Conservation (phyloP, 2,329 filamentous ascomycete genomes). For the Emmonsiellopsis sp. region DNA sequence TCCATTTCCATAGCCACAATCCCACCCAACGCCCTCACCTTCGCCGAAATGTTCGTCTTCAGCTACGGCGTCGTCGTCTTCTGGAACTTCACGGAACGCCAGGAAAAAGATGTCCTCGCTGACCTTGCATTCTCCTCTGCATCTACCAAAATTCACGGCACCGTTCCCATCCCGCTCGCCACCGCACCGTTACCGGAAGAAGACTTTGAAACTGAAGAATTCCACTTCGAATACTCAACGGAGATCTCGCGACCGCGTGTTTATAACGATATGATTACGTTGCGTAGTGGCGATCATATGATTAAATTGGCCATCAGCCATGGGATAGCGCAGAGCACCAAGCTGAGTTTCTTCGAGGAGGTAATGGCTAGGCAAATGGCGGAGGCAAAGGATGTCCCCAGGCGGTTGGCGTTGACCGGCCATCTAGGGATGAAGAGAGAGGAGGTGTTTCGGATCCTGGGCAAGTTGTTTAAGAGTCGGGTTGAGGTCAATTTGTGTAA, state of each 20-base stretch:
- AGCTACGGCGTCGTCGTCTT: slow-evolving; percentile 96
- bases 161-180: slow-evolving; percentile 51
- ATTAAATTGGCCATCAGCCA: slow-evolving; percentile 97
- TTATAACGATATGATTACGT: slow-evolving; percentile 98
- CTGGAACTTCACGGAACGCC: slow-evolving; percentile 95
- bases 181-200: slow-evolving; percentile 72
- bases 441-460: slow-evolving; percentile 87
- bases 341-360: slow-evolving; percentile 92
- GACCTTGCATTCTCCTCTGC: slow-evolving; percentile 74
- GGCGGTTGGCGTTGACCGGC: slow-evolving; percentile 77
- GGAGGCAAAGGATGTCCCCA: slow-evolving; percentile 85
- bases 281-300: slow-evolving; percentile 94
- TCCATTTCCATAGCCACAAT: slow-evolving; percentile 27
- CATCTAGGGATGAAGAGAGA: slow-evolving; percentile 82
- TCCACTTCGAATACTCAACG: slow-evolving; percentile 93
- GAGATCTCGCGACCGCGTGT: slow-evolving; percentile 79
- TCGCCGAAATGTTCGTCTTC: slow-evolving; percentile 95
- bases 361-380: slow-evolving; percentile 91
- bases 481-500: slow-evolving; percentile 97
- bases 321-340: slow-evolving; percentile 94
- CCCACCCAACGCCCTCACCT: slow-evolving; percentile 61
- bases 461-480: slow-evolving; percentile 80
- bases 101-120: slow-evolving; percentile 92
- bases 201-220: slow-evolving; percentile 95
- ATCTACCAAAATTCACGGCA: slow-evolving; percentile 22